Conservation (phyloP, 2,329 filamentous ascomycete genomes). For the Fusarium dlaminii region DNA sequence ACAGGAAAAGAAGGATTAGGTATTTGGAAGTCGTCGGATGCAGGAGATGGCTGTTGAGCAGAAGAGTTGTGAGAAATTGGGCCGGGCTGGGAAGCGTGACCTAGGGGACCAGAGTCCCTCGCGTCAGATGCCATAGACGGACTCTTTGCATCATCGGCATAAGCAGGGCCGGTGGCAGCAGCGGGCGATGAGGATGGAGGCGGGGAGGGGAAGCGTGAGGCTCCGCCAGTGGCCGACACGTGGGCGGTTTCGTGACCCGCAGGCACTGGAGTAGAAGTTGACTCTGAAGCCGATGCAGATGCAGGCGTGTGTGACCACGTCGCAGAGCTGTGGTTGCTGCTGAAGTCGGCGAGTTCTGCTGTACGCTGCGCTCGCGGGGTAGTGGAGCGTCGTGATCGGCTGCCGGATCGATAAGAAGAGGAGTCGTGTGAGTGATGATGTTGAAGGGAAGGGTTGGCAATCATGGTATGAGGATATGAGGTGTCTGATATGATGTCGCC, state of each 20-base stretch:
- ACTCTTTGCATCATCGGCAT: conserved; percentile 53
- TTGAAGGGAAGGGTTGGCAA: conserved; percentile 62
- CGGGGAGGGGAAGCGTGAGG: conserved; percentile 63
- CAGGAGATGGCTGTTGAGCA: conserved; percentile 48
- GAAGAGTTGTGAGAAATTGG: conserved; percentile 26
- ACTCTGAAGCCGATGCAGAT: conserved; percentile 29
- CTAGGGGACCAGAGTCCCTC: conserved; percentile 45
- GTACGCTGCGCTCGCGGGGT: conserved; percentile 43
- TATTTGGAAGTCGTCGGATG: conserved; percentile 49
- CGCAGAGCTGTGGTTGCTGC: conserved; percentile 20
- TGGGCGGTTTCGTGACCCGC: conserved; percentile 38
- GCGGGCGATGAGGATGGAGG: conserved; percentile 64
- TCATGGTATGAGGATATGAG: conserved; percentile 76
- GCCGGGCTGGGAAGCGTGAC: conserved; percentile 36
- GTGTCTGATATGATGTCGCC: conserved; percentile 80
- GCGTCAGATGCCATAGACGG: conserved; percentile 60
- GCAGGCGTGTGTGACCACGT: conserved; percentile 32
- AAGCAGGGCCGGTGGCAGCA: conserved; percentile 48
- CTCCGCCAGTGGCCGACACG: conserved; percentile 50
- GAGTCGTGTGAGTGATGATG: conserved; percentile 56
- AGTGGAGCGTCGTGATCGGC: conserved; percentile 43
- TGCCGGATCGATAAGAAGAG: conserved; percentile 44
- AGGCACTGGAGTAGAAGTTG: conserved; percentile 35
- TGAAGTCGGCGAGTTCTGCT: conserved; percentile 34
- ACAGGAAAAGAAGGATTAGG: conserved; percentile 51